Base-by-base conservation (phyloP, 2,329 filamentous ascomycete genomes). In the Fusarium xylarioides region DNA sequence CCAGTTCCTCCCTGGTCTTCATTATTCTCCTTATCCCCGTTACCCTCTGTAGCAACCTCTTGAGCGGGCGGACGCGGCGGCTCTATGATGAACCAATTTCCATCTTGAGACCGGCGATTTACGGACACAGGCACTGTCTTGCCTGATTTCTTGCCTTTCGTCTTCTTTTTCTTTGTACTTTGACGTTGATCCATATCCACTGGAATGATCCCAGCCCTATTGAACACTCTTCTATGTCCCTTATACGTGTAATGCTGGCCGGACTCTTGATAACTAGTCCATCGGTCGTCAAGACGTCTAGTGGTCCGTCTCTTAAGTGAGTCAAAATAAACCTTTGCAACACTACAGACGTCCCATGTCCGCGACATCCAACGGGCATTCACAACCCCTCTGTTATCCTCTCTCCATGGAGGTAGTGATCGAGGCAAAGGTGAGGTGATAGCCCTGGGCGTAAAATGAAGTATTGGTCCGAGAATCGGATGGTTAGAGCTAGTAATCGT, bases 21-120 rank as follows among this genome's bases (percentile, higher is more conserved):
- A 12, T 3, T 5, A 15, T 23, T 50, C 15, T 21, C 49, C 4
- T 19, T 52, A 1, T 26, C 2, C 12, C 12, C 32, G 21, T 26
- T 8, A 4, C 4, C 9, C 8, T 21, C 18, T 14, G 2, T 15
- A 8, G n/a, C 1, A 52, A n/a, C n/a, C 7, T 12, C 5, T 9
- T 19, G 16, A 21, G n/a, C 8, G 3, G 32, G 18, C 0, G 30
- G 21, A 6, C 4, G 11, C 6, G 28, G 14, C 8, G 32, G 16
- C n/a, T 35, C n/a, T 52, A 19, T 15, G 6, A 52, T 35, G 11
- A 14, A 9, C 49, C 32, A 35, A 21, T 19, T 19, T 3, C 49
- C 49, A 32, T 52, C 49, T 26, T 35, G 49, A 12, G 49, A 9
- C 4, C 30, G n/a, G n/a, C 32, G 49, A 11, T 12, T 35, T 2